Evolutionary conservation across 2,329 filamentous ascomycete species (phyloP), one percentile per base, ranked within the genome.

Genomic region (Fusarium ramigenum): DNA sequence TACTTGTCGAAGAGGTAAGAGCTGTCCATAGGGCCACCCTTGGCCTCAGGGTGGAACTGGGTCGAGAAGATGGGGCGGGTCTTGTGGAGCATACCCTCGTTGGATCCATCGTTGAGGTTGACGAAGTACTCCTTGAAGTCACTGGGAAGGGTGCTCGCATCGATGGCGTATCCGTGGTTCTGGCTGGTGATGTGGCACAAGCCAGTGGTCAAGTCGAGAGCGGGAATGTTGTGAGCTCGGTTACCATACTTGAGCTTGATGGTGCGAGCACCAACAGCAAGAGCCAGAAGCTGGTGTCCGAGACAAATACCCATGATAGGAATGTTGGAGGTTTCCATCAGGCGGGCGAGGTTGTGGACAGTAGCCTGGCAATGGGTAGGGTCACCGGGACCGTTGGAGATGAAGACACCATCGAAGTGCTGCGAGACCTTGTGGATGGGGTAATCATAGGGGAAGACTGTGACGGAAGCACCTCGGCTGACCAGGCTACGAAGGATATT

Each of bases 241-340:
- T 99, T 99, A 80, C 96, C 96, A 84, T 98, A 99, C 90, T 98
- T 98, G 84, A 99, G 91, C 90, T 98, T 98, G 85, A 97, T 92
- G 70, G 96, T 98, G 78, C 91, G 89, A 61, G 94, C 96, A 73
- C 96, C 96, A 67, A 93, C 89, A 54, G 96, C 95, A 77, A 98
- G 90, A 74, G 95, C 96, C 66, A 99, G 88, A 60, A 99, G 91
- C 88, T 99, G 96, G 85, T 99, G 96, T 74, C 96, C 96, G 75
- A 99, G 90, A 83, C 96, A 99, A 81, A 99, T 98, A 78, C 96
- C 96, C 91, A 99, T 97, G 84, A 99, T 92, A 66, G 96, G 96
- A 39, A 97, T 89, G 78, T 95, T 92, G 53, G 94, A 97, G 30
- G 91, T 92, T 83, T 97, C 93, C 90, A 99, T 98, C 79, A 99